Base-by-base conservation (phyloP, 352 stramenopile species). In the Phytophthora colocasiae region DNA sequence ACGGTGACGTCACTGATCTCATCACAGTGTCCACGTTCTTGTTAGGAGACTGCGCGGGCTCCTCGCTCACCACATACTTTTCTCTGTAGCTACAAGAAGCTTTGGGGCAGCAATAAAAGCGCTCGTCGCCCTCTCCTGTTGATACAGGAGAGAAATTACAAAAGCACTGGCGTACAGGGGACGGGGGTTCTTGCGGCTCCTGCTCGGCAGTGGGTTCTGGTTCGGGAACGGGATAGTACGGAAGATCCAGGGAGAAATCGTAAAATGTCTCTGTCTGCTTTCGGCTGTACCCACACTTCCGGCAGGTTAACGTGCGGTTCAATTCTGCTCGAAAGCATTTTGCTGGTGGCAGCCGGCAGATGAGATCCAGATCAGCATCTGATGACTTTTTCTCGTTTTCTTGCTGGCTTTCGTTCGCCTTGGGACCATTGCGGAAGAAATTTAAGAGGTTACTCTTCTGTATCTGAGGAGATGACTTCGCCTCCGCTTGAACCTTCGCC, bases 211-310 rank as follows among this genome's bases (percentile, higher is more conserved):
- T 71, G 5, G 67, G 67, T 44, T 79, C 48, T 48, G 55, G 52
- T 31, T 70, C 58, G 32, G 52, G 57, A 46, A 56, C 40, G n/a
- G 61, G 48, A 39, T 68, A 55, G 52, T 83, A 80, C 19, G 89
- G 87, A 11, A 96, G 54, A 70, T 96, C 89, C 14, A 96, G 64
- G 3, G 89, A 95, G 57, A 96, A 93, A 50, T 96, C 87, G 52
- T 93, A 93, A 58, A 95, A 96, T 34, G 78, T 85, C 60, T 96
- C 89, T 7, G 85, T 66, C 54, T 93, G 75, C 50, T 88, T 89
- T 24, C 89, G 83, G 26, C 74, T 93, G 76, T 95, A 95, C 11
- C 74, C 72, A 67, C 89, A 96, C 26, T 73, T 87, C 15, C 64
- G 73, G 66, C 89, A 96, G 4, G 87, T 92, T 29, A 96, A 77